Percentiles rank a stretch among this genome's conserved stretches.
Conservation (phyloP, 2,329 filamentous ascomycete genomes). For the Botryotinia convoluta region DNA sequence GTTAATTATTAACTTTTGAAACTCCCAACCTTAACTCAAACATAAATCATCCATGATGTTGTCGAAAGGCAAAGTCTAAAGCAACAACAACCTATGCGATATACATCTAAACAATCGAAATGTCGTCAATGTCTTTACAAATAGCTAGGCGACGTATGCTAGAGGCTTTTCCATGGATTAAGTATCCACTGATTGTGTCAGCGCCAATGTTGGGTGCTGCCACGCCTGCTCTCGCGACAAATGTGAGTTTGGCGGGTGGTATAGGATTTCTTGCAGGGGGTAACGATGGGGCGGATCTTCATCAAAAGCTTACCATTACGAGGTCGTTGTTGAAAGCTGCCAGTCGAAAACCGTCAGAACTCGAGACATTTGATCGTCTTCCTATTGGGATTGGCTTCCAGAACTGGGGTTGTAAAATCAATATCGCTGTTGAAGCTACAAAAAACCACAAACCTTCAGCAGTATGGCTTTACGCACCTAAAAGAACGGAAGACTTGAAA, state of each 20-base stretch:
- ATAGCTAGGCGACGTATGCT: not conserved
- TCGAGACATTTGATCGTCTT: constrained; percentile 29
- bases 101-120: not conserved
- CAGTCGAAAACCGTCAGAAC: too few species aligned
- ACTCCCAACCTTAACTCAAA: not conserved
- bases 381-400: constrained; percentile 50
- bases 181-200: constrained; percentile 48
- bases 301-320: not conserved
- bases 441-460: constrained; percentile 37
- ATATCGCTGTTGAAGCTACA: constrained; percentile 35
- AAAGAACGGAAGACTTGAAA: constrained; percentile 10
- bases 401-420: constrained; percentile 45
- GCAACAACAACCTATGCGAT: not conserved
- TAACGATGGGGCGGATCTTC: constrained; percentile 33
- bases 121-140: not conserved
- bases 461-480: constrained; percentile 49
- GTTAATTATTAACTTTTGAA: not conserved
- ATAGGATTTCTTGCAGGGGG: constrained; percentile 48
- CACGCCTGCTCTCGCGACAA: constrained; percentile 53
- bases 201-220: constrained; percentile 69
- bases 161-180: constrained; percentile 15
- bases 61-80: not conserved
- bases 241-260: constrained; percentile 56
- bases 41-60: not conserved
- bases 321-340: not conserved